phyloP scores from a whole-genome alignment of 129 eudicot species.

The Chrysanthemum lavandulifolium region DNA sequence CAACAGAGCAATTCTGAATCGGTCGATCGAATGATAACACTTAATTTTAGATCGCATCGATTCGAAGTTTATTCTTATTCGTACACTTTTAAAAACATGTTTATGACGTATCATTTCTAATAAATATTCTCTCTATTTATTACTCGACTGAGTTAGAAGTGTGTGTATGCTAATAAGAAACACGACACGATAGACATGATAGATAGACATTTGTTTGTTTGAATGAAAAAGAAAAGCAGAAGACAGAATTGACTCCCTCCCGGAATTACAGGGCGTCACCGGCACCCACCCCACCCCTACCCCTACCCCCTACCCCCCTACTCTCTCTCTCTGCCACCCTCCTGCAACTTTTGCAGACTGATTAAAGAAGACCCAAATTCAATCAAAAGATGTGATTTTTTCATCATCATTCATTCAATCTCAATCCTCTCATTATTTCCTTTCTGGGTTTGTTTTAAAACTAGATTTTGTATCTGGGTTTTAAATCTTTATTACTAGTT shows the following conservation, averaged over 20 bases:
- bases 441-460: too few relatives aligned
- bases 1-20: too few relatives aligned
- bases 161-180: conserved; percentile 31
- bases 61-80: too few relatives aligned
- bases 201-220: conserved; percentile 11
- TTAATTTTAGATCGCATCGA: too few relatives aligned
- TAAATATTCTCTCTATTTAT: too few relatives aligned
- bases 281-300: background rate
- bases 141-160: background rate
- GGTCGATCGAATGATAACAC: too few relatives aligned
- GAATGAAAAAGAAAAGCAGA: conserved; percentile 46
- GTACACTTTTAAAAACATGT: too few relatives aligned
- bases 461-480: too few relatives aligned
- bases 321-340: conserved; percentile 5
- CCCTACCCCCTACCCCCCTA: conserved; percentile 14
- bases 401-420: background rate
- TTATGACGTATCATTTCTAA: too few relatives aligned
- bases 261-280: conserved; percentile 84
- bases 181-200: conserved; percentile 32
- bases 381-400: conserved; percentile 41
- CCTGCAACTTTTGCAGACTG: conserved; percentile 47
- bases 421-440: too few relatives aligned
- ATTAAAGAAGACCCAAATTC: conserved; percentile 10
- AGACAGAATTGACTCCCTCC: conserved; percentile 90
- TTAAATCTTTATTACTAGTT: too few relatives aligned